phyloP scores from a whole-genome alignment of 2,329 filamentous ascomycete genomes.

The Pezicula radicicola region DNA sequence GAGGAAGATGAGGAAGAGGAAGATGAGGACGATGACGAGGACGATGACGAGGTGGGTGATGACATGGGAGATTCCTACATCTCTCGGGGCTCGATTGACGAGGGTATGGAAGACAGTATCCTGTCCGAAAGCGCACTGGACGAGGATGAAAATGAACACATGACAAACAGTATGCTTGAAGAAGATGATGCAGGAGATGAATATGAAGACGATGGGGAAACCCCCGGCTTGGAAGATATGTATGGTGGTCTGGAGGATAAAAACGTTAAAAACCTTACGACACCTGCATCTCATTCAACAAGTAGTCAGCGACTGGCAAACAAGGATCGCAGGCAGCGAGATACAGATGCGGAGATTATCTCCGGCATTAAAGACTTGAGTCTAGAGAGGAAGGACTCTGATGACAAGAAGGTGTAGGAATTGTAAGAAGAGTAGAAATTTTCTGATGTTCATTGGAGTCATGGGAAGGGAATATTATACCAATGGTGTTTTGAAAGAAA shows the following conservation, averaged over 20 bases:
- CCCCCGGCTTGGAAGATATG: slow-evolving; percentile 13
- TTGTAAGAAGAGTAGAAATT: background rate
- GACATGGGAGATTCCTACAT: slow-evolving; percentile 56
- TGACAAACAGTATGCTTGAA: slow-evolving; percentile 25
- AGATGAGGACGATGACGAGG: slow-evolving; percentile 43
- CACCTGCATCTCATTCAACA: slow-evolving; percentile 1
- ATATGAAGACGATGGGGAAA: slow-evolving; percentile 27
- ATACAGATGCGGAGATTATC: slow-evolving; percentile 54
- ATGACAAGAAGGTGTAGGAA: slow-evolving; percentile 17
- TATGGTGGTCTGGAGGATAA: slow-evolving; percentile 4
- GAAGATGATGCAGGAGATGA: slow-evolving; percentile 30
- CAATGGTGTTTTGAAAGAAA: background rate
- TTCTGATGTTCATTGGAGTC: background rate
- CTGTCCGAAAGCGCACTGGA: slow-evolving; percentile 14
- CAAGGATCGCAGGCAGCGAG: slow-evolving; percentile 31
- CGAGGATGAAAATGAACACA: slow-evolving; percentile 21
- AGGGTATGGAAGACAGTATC: slow-evolving; percentile 26
- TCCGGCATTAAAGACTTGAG: slow-evolving; percentile 55
- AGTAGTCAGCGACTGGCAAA: background rate
- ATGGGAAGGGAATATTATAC: background rate
- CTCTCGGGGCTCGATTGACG: slow-evolving; percentile 46
- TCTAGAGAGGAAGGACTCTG: slow-evolving; percentile 34
- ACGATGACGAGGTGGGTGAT: slow-evolving; percentile 45
- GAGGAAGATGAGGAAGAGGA: slow-evolving; percentile 52
- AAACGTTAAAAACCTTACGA: slow-evolving; percentile 11